phyloP scores from a whole-genome alignment of 192 early-diverging fungal species.

The Coemansia interrupta region DNA sequence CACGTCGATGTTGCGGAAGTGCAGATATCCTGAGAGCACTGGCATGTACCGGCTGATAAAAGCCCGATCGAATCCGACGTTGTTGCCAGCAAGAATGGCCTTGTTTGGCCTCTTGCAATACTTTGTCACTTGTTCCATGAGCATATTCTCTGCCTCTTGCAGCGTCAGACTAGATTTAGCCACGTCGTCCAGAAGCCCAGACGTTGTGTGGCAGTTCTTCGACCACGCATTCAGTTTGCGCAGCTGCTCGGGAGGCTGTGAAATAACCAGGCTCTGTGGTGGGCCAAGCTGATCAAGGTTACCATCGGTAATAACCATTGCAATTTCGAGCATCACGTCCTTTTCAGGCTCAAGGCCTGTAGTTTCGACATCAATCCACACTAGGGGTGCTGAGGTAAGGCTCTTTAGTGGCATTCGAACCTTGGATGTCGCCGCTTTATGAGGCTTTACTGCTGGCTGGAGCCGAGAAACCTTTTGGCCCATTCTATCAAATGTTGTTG shows the following conservation, averaged over 20 bases:
- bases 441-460: not conserved
- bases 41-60: slow-evolving; percentile 82
- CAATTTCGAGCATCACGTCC: slow-evolving; percentile 80
- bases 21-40: slow-evolving; percentile 62
- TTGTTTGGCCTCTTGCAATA: slow-evolving; percentile 58
- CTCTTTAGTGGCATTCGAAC: not conserved
- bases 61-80: slow-evolving; percentile 78
- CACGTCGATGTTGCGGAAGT: slow-evolving; percentile 82
- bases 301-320: slow-evolving; percentile 77
- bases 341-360: slow-evolving; percentile 45
- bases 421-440: not conserved
- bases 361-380: slow-evolving; percentile 27
- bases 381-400: slow-evolving; percentile 10
- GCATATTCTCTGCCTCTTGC: slow-evolving; percentile 58
- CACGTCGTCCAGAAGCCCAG: slow-evolving; percentile 71
- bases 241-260: slow-evolving; percentile 63
- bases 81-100: slow-evolving; percentile 83
- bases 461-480: not conserved
- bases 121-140: slow-evolving; percentile 65
- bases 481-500: not conserved
- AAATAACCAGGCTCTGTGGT: slow-evolving; percentile 59
- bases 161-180: slow-evolving; percentile 59
- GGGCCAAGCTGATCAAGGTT: slow-evolving; percentile 72
- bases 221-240: slow-evolving; percentile 85
- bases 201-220: slow-evolving; percentile 65